phyloP scores from a whole-genome alignment of 2,329 filamentous ascomycete species.

The Fusarium sp. region DNA sequence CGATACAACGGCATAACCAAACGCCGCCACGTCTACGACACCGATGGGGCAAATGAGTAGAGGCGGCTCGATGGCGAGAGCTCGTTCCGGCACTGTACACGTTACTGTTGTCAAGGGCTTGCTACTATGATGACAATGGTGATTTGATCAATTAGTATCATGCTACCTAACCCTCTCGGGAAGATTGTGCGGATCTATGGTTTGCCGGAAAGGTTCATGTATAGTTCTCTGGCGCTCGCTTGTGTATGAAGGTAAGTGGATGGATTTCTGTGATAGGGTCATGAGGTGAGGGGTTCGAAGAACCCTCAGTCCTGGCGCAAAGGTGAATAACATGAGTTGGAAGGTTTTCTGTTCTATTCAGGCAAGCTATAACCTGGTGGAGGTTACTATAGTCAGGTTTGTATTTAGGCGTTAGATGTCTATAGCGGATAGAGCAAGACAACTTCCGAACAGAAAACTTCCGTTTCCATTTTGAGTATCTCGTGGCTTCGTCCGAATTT shows the following conservation, averaged over 20 bases:
- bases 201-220: too few species aligned
- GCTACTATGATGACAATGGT: fast-evolving
- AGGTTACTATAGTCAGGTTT: fast-evolving
- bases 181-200: neutral
- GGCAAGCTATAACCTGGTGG: neutral
- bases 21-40: too few species aligned
- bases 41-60: too few species aligned
- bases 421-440: neutral
- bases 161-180: too few species aligned
- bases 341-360: too few species aligned
- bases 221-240: neutral
- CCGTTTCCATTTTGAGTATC: neutral
- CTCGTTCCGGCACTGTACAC: too few species aligned
- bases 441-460: neutral
- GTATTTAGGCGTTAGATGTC: neutral
- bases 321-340: fast-evolving
- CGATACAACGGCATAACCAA: too few species aligned
- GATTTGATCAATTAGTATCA: neutral
- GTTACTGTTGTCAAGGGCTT: neutral
- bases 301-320: fast-evolving
- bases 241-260: too few species aligned
- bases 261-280: fast-evolving
- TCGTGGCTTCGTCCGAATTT: neutral
- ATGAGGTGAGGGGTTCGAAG: neutral
- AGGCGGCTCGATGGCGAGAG: too few species aligned